Percentiles rank a stretch among this genome's conserved stretches.
Conservation (phyloP, 1,284 basidiomycete species). For the Bondarzewia mesenterica region DNA sequence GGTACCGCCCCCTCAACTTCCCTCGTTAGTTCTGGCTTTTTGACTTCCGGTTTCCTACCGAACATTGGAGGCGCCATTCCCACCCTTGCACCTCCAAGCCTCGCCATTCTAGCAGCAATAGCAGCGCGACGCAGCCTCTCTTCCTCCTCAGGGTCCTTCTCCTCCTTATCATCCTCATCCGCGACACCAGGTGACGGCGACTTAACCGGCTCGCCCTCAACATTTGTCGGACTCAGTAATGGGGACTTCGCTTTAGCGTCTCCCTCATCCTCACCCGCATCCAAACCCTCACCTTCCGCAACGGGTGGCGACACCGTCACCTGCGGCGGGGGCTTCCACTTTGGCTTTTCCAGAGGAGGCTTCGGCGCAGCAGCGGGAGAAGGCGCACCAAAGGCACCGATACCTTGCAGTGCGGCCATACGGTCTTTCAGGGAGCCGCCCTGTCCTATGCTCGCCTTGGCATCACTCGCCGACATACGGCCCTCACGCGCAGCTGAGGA, state of each 20-base stretch:
- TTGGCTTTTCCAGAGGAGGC: constrained; percentile 65
- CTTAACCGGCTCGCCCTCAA: constrained; percentile 15
- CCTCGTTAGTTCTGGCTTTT: constrained; percentile 27
- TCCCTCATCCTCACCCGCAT: constrained; percentile 7
- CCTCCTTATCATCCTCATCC: constrained; percentile 33
- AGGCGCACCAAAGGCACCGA: constrained; percentile 60
- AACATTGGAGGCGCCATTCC: constrained; percentile 72
- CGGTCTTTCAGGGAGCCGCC: constrained; percentile 80
- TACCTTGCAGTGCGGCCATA: constrained; percentile 85
- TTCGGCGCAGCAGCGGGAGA: constrained; percentile 31
- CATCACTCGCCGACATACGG: constrained; percentile 78
- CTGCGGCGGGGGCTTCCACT: constrained; percentile 69
- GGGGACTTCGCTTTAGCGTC: constrained; percentile 12
- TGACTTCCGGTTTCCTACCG: constrained; percentile 45
- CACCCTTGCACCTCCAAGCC: constrained; percentile 77
- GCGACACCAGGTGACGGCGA: constrained; percentile 29
- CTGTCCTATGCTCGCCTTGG: constrained; percentile 68
- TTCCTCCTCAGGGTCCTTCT: constrained; percentile 63
- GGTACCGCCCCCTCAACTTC: constrained; percentile 14
- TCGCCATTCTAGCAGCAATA: constrained; percentile 85
- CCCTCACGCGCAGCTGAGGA: constrained; percentile 10
- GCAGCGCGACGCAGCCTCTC: constrained; percentile 73
- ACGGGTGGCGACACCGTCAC: constrained; percentile 11
- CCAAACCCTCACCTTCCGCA: constrained; percentile 17
- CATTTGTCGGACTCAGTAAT: constrained; percentile 9